Percentiles rank a stretch among this genome's conserved stretches.
phyloP scores from a whole-genome alignment of 2,329 filamentous ascomycete genomes.

The Phaeosphaeriaceae sp. region DNA sequence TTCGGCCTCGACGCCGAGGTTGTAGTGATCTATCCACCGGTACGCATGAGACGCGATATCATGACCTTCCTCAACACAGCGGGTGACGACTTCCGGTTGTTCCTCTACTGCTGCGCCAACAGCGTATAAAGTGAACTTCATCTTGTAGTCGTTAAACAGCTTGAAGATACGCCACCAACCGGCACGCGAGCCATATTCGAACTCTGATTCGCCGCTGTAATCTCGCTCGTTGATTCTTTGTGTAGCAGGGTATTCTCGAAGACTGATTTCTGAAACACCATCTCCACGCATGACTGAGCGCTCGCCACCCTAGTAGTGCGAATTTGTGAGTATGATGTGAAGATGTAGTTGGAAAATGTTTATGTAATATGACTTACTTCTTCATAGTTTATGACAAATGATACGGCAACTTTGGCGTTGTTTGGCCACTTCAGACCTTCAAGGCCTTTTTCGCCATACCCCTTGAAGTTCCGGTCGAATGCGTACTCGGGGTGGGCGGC shows the following conservation, averaged over 20 bases:
- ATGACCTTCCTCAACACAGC: slow-evolving; percentile 58
- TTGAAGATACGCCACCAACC: slow-evolving; percentile 60
- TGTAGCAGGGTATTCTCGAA: slow-evolving; percentile 47
- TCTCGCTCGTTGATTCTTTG: slow-evolving; percentile 52
- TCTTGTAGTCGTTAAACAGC: slow-evolving; percentile 57
- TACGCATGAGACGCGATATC: slow-evolving; percentile 60
- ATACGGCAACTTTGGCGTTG: slow-evolving; percentile 46
- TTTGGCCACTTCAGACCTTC: slow-evolving; percentile 45
- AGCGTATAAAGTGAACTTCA: slow-evolving; percentile 61
- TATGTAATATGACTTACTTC: not conserved
- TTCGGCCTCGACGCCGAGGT: slow-evolving; percentile 55
- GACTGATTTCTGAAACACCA: slow-evolving; percentile 36
- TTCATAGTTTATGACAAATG: slow-evolving; percentile 41
- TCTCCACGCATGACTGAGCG: slow-evolving; percentile 42
- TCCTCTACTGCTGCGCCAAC: slow-evolving; percentile 58
- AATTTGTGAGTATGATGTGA: slow-evolving; percentile 29
- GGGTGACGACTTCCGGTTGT: slow-evolving; percentile 56
- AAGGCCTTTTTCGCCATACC: slow-evolving; percentile 52
- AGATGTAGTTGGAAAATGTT: not conserved
- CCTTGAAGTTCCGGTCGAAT: slow-evolving; percentile 50
- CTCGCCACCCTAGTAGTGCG: slow-evolving; percentile 29
- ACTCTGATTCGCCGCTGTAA: slow-evolving; percentile 58
- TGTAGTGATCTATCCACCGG: slow-evolving; percentile 60
- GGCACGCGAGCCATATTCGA: slow-evolving; percentile 59
- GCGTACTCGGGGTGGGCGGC: slow-evolving; percentile 33